phyloP scores from a whole-genome alignment of 192 early-diverging fungal genomes.

The Mortierella hygrophila region DNA sequence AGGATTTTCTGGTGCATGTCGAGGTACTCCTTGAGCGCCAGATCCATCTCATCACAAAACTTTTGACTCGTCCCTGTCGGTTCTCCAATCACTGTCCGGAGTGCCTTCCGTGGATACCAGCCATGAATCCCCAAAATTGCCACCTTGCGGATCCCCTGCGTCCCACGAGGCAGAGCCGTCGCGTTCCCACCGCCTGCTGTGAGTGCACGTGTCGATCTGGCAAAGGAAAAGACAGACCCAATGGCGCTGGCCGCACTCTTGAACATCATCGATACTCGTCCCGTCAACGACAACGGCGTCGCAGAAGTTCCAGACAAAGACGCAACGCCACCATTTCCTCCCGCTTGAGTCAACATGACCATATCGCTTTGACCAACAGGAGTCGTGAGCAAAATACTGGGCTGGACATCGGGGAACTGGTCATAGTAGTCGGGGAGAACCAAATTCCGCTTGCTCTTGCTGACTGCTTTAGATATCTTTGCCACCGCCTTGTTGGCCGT shows the following conservation, averaged over 20 bases:
- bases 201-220: neutral
- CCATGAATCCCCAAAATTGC: constrained; percentile 93
- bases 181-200: neutral
- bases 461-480: constrained; percentile 20
- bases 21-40: constrained; percentile 72
- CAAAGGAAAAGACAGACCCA: constrained; percentile 9
- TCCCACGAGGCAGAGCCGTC: constrained; percentile 22
- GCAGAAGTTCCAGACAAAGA: neutral
- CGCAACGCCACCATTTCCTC: neutral
- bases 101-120: constrained; percentile 88
- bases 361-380: constrained; percentile 15
- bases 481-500: constrained; percentile 7
- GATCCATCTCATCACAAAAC: constrained; percentile 91
- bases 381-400: constrained; percentile 23
- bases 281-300: neutral
- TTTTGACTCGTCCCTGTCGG: constrained; percentile 91
- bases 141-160: constrained; percentile 63
- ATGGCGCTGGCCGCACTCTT: constrained; percentile 9
- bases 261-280: neutral
- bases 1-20: constrained; percentile 61
- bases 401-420: constrained; percentile 41
- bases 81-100: constrained; percentile 85
- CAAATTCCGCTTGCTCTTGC: constrained; percentile 16
- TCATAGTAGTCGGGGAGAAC: constrained; percentile 48
- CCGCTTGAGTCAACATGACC: neutral